phyloP scores from a whole-genome alignment of 78 protist genomes.

The Capsaspora owczarzaki region DNA sequence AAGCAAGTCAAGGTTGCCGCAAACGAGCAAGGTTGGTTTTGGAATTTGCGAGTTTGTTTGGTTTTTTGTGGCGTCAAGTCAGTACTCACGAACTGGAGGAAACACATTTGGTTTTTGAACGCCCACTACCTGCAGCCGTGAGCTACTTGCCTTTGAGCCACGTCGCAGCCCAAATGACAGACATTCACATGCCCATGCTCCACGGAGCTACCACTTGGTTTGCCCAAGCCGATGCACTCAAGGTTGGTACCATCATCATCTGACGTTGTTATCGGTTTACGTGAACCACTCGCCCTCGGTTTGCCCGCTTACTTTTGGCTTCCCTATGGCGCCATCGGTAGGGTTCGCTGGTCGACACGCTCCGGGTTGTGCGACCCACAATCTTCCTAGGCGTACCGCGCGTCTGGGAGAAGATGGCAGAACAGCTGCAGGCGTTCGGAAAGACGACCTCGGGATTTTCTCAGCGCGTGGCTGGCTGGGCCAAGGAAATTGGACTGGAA shows the following conservation, averaged over 20 bases:
- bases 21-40: neutral
- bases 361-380: constrained; percentile 62
- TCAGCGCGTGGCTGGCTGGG: constrained; percentile 45
- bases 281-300: too few species aligned
- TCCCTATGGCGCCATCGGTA: too few species aligned
- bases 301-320: too few species aligned
- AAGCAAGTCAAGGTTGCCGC: neutral
- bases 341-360: constrained; percentile 42
- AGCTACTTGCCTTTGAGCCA: constrained; percentile 77
- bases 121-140: neutral
- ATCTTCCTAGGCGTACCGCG: constrained; percentile 80
- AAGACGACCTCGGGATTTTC: constrained; percentile 18
- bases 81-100: neutral
- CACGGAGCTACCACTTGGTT: constrained; percentile 39
- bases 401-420: constrained; percentile 84
- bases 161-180: constrained; percentile 71
- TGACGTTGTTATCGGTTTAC: too few species aligned
- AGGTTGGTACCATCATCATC: too few species aligned
- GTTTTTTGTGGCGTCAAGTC: neutral
- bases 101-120: neutral
- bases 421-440: constrained; percentile 23
- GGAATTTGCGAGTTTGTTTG: neutral
- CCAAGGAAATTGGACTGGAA: constrained; percentile 36
- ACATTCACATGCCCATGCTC: constrained; percentile 42
- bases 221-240: constrained; percentile 57